A percentile compares a stretch with the other conserved stretches of the same genome.
Evolutionary conservation across 2,329 filamentous ascomycete species (phyloP).

Genomic region (Arthrobotrys conoides): DNA sequence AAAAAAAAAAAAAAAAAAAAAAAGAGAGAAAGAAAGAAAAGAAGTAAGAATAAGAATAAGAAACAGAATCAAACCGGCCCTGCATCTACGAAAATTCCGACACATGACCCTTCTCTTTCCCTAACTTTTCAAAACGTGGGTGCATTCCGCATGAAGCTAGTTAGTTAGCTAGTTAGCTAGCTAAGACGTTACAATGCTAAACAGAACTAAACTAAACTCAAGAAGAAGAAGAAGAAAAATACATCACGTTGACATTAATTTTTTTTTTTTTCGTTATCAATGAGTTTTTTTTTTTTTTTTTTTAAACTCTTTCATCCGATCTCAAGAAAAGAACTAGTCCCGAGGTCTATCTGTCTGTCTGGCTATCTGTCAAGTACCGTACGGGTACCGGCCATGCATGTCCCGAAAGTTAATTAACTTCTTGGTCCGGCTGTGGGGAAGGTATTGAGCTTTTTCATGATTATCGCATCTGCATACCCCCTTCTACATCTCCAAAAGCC

Average conservation of each 20-base stretch:
- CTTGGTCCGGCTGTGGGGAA: background rate
- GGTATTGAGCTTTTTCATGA: no score
- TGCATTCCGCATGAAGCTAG: conserved; percentile 22
- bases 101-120: conserved; percentile 4
- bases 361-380: background rate
- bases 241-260: background rate
- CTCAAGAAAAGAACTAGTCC: background rate
- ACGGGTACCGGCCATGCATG: background rate
- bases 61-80: background rate
- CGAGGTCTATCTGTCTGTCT: no score
- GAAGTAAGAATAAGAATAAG: conserved; percentile 3
- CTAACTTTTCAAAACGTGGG: background rate
- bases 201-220: no score
- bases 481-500: no score
- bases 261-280: background rate
- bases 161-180: background rate
- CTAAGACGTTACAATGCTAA: no score
- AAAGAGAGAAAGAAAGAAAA: background rate
- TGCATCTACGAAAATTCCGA: background rate
- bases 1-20: conserved; percentile 1
- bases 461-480: conserved; percentile 29
- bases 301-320: conserved; percentile 37
- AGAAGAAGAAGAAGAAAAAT: no score
- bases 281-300: background rate
- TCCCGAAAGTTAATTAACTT: background rate